phyloP scores from a whole-genome alignment of 805 yeast species.

The Pichia deserticola region DNA sequence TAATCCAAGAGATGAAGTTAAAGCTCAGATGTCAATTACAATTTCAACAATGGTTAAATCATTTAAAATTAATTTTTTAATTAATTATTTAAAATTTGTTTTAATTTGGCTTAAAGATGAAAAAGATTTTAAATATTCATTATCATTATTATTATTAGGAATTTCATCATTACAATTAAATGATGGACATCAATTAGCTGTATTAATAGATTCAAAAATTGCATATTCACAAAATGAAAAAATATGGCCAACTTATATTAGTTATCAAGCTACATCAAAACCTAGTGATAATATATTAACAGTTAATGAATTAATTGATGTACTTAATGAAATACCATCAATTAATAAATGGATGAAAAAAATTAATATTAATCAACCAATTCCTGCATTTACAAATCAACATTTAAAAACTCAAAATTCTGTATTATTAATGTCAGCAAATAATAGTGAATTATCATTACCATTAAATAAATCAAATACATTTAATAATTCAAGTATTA shows the following conservation, averaged over 20 bases:
- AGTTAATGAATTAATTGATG: not conserved
- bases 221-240: slow-evolving; percentile 7
- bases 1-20: slow-evolving; percentile 17
- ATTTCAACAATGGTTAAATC: slow-evolving; percentile 21
- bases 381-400: not conserved
- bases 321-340: not conserved
- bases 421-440: slow-evolving; percentile 6
- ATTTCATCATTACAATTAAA: slow-evolving; percentile 4
- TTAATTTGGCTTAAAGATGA: slow-evolving; percentile 16
- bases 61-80: slow-evolving; percentile 19
- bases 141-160: slow-evolving; percentile 14
- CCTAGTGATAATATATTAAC: slow-evolving; percentile 2
- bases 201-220: slow-evolving; percentile 9
- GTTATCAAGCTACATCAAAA: slow-evolving; percentile 1
- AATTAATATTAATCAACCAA: not conserved
- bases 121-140: slow-evolving; percentile 15
- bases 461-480: not conserved
- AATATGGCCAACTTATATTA: slow-evolving; percentile 15
- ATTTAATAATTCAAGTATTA: not conserved
- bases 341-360: slow-evolving; percentile 1
- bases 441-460: slow-evolving; percentile 6
- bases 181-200: slow-evolving; percentile 1
- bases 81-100: slow-evolving; percentile 17
- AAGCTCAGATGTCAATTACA: slow-evolving; percentile 20
- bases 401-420: not conserved